Percentiles rank a stretch among this genome's conserved stretches.
phyloP scores from a whole-genome alignment of 2,329 filamentous ascomycete genomes.

The Thelonectria blattea region DNA sequence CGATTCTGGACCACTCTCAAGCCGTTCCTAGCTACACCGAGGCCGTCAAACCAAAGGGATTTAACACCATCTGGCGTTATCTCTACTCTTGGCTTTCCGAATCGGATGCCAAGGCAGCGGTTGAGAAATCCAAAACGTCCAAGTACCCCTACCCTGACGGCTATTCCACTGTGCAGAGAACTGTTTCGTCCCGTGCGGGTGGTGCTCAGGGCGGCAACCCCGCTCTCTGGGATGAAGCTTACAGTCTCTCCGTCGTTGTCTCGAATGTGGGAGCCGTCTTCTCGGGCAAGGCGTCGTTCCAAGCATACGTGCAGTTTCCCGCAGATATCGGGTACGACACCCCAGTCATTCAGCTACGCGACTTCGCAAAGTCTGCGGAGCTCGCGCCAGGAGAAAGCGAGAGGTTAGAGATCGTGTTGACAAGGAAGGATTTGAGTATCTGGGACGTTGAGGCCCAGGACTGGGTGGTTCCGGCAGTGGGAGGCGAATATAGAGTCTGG shows the following conservation, averaged over 20 bases:
- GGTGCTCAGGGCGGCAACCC: constrained; percentile 75
- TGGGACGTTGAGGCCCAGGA: constrained; percentile 74
- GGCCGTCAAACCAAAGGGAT: constrained; percentile 63
- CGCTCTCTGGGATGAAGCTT: constrained; percentile 61
- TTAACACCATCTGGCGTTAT: constrained; percentile 68
- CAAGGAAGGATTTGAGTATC: constrained; percentile 73
- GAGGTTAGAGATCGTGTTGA: constrained; percentile 64
- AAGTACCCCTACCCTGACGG: constrained; percentile 69
- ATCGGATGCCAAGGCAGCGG: constrained; percentile 48
- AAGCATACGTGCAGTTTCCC: constrained; percentile 55
- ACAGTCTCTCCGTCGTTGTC: constrained; percentile 53
- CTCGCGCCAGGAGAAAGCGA: constrained; percentile 60
- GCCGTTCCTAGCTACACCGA: constrained; percentile 59
- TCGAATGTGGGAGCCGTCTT: constrained; percentile 57
- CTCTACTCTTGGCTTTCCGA: constrained; percentile 70
- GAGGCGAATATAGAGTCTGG: constrained; percentile 48
- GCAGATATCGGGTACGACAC: constrained; percentile 59
- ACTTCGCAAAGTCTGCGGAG: constrained; percentile 70
- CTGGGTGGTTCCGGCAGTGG: constrained; percentile 60
- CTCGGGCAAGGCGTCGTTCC: constrained; percentile 53
- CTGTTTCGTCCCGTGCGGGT: constrained; percentile 60
- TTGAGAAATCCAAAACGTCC: constrained; percentile 40
- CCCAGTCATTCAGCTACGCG: constrained; percentile 70
- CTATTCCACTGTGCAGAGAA: constrained; percentile 60
- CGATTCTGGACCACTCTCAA: constrained; percentile 55